Conservation (phyloP, 805 yeast species). For the Teunomyces atbi region DNA sequence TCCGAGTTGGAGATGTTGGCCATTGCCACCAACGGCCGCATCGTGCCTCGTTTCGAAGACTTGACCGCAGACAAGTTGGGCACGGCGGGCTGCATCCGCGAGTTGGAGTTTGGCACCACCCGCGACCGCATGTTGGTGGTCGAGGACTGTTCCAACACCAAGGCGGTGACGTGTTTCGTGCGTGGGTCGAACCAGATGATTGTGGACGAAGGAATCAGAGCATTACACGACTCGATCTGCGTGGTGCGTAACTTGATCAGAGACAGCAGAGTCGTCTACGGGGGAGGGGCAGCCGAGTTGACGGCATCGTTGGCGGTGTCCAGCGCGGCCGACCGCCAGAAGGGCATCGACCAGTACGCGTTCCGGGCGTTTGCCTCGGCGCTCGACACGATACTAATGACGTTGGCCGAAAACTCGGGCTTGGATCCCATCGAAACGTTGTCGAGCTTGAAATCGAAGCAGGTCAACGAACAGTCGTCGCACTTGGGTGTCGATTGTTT, state of each 20-base stretch:
- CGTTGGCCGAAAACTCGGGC: constrained; percentile 96
- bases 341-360: constrained; percentile 96
- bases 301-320: constrained; percentile 89
- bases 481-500: constrained; percentile 91
- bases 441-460: constrained; percentile 79
- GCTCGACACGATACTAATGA: constrained; percentile 87
- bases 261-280: constrained; percentile 94
- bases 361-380: constrained; percentile 94
- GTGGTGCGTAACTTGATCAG: constrained; percentile 93
- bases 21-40: constrained; percentile 95
- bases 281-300: constrained; percentile 98
- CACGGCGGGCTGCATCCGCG: constrained; percentile 78
- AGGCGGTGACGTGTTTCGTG: constrained; percentile 88
- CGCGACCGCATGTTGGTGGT: constrained; percentile 93
- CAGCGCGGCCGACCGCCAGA: constrained; percentile 87
- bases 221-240: constrained; percentile 93
- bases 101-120: constrained; percentile 93
- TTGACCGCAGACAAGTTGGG: constrained; percentile 81
- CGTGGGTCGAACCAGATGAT: constrained; percentile 98
- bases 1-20: constrained; percentile 94
- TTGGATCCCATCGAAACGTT: constrained; percentile 89
- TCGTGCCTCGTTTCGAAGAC: constrained; percentile 97
- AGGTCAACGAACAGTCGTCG: constrained; percentile 67
- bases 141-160: constrained; percentile 82
- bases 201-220: constrained; percentile 94